Evolutionary conservation across 2,329 filamentous ascomycete species (phyloP), one percentile per base, ranked within the genome.

Genomic region (Byssoonygena ceratinophila): DNA sequence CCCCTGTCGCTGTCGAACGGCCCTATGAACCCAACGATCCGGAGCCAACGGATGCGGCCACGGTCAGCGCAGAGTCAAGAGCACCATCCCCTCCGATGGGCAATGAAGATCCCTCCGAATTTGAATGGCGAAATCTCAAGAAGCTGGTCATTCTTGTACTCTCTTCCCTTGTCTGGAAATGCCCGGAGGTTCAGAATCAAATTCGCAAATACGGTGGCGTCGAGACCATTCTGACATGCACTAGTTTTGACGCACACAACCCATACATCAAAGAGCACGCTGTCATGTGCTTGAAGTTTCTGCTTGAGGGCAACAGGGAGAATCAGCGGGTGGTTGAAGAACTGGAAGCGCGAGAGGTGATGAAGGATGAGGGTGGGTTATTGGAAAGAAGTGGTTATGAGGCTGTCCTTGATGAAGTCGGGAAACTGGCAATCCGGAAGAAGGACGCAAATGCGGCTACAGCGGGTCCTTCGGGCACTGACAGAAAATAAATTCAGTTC

Each of bases 241-340:
- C 89, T 61, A 80, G 83, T 29, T 92, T 92, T 64, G 91, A 97
- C 64, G 88, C 91, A 60, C 82, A 94, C 69, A 96, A 96, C 63
- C 88, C 89, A 0, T 96, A 91, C 64, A 90, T 94, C 57, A 87
- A 91, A 62, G 91, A 97, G 67, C 86, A 90, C 58, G 87, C 88
- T 2, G 87, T 90, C 46, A 83, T 94, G 65, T 90, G 86, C 59
- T 76, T 94, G n/a, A 90, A 91, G 64, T 94, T 80, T 60, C 63
- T 79, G 18, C 69, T 80, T 5, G 77, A 80, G 54, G 68, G 69
- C 1, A 76, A 75, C 52, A 62, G 65, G 11, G 72, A 74, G 52
- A 73, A 81, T 58, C 76, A 79, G 56, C 74, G 74, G 54, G 71
- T 80, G 59, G 72, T 76, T 3, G 71, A 74, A 53, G 69, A 72